Evolutionary conservation across 805 yeast species (phyloP), one percentile per base, ranked within the genome.

Genomic region (Wickerhamiella occidentalis): DNA sequence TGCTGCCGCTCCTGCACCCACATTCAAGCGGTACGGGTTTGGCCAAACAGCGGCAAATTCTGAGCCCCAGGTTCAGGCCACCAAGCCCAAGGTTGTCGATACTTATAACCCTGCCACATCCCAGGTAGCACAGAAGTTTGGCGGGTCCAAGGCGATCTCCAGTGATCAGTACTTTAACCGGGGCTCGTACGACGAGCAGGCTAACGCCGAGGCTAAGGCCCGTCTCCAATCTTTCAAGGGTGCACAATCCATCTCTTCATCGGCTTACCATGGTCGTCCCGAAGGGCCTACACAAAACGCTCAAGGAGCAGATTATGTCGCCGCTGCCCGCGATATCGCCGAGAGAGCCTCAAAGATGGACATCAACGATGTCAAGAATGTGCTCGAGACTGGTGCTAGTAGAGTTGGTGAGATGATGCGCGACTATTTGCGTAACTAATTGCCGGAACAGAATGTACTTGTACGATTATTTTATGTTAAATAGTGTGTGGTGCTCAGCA

Each of bases 111-210:
- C 61, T 6, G 35, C 56, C 35, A 54, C 55, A 12, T 57, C 63
- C 40, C 67, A 61, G 48, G 57, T 63, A 12, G 61, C 61, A 8
- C 59, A 56, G 60, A 85, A 86, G 68, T 92, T 76, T 63, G 96
- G 96, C 50, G 70, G 69, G 37, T 96, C 88, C 64, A 90, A 85
- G 74, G 95, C 88, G 44, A 92, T 92, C 55, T 92, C 97, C 0
- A 88, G 96, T 1, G 97, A 92, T 67, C 94, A 88, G 68, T 78
- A 77, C 60, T 92, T 92, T 65, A 96, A 96, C 17, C 80, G 95
- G 61, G 90, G 88, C 40, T 69, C 79, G 22, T 85, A 76, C 61
- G 96, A 86, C 60, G 82, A 83, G 55, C 72, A 71, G 1, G 84
- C 85, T 36, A 82, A 82, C 49, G 74, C 73, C 42, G 96, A 87